phyloP scores from a whole-genome alignment of 106 monocot species.

The Phalaenopsis aphrodite region DNA sequence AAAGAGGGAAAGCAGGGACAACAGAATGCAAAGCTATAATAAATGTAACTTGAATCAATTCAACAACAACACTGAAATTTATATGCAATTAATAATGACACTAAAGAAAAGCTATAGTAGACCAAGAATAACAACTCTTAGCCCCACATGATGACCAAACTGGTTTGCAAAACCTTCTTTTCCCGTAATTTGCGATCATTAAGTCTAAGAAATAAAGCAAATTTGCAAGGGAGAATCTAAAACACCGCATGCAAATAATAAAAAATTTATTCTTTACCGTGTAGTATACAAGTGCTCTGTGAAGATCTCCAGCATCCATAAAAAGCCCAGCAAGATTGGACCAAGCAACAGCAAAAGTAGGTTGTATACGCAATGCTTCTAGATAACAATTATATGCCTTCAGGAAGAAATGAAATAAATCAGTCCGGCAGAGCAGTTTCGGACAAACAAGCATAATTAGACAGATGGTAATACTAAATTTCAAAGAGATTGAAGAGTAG shows the following conservation, averaged over 20 bases:
- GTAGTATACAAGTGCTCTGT: conserved; percentile 75
- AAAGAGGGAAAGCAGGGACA: background rate
- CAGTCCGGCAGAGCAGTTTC: background rate
- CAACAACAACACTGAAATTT: background rate
- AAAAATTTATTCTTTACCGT: conserved; percentile 34
- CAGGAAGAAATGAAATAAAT: background rate
- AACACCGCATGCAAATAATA: background rate
- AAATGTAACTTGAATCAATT: background rate
- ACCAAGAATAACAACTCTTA: background rate
- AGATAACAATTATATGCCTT: conserved; percentile 94
- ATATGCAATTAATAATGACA: background rate
- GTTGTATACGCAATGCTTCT: conserved; percentile 77
- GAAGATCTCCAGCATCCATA: conserved; percentile 83
- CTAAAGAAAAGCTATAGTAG: background rate
- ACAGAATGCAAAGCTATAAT: background rate
- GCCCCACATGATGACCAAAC: background rate
- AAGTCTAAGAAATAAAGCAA: background rate
- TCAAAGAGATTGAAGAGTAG: background rate
- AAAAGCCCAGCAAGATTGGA: conserved; percentile 88
- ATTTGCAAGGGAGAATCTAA: background rate
- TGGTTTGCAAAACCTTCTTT: background rate
- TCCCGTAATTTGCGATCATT: background rate
- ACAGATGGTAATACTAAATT: background rate
- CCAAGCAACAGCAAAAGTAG: conserved; percentile 93
- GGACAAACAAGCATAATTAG: background rate